These are phyloP conservation scores for Chaetothyriales sp. DNA, from an alignment of 2,329 filamentous ascomycete genomes.

Conservation along the genomic window DNA sequence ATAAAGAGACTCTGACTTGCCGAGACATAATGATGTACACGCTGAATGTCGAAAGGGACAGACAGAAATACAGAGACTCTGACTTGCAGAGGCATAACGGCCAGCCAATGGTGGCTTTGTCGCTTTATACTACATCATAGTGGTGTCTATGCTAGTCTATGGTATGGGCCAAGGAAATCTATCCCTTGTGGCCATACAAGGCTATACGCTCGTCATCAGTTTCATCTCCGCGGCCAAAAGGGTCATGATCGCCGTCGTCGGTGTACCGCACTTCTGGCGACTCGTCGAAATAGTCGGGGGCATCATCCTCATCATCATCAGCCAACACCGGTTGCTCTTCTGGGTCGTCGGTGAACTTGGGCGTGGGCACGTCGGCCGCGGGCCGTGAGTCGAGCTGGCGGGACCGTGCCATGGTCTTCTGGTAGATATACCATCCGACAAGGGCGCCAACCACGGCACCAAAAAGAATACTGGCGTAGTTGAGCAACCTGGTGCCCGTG, in stretches of 20 bases:
- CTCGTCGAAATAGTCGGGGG: conserved; percentile 33
- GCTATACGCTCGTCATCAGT: conserved; percentile 23
- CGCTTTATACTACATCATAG: no score
- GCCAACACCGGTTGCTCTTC: conserved; percentile 28
- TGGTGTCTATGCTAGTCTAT: neutral
- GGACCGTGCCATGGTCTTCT: conserved; percentile 39
- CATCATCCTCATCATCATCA: conserved; percentile 29
- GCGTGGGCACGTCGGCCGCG: conserved; percentile 23
- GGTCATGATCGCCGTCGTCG: conserved; percentile 40
- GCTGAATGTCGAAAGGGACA: no score
- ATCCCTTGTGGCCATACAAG: conserved; percentile 23
- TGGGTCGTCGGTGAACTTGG: conserved; percentile 24
- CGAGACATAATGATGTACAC: neutral
- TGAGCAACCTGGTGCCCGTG: conserved; percentile 60
- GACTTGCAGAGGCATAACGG: neutral
- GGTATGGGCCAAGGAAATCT: neutral
- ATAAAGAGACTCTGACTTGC: neutral
- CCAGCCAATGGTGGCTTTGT: neutral
- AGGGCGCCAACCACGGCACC: conserved; percentile 57
- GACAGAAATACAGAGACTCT: no score
- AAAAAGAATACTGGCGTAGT: conserved; percentile 66
- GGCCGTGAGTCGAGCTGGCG: conserved; percentile 37
- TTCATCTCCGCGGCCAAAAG: conserved; percentile 25
- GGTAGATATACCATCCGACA: conserved; percentile 79
- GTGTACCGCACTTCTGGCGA: conserved; percentile 32